Conservation (phyloP, 306 rosid genomes). For the Sphenostylis stenocarpa region DNA sequence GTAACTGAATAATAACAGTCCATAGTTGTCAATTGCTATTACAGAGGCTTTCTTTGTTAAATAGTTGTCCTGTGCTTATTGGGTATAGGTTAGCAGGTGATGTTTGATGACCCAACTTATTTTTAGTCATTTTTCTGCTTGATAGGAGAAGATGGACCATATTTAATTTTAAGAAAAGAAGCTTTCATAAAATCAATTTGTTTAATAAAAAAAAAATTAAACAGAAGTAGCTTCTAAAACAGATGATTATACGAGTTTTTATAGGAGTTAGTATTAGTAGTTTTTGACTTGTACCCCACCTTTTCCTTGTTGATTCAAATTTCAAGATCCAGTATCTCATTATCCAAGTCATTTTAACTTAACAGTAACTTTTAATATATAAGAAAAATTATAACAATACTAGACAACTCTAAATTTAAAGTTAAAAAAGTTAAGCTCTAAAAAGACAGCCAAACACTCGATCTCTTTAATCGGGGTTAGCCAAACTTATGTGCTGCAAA, state of each 20-base stretch:
- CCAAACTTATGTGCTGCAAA: not conserved
- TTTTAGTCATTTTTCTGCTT: not conserved
- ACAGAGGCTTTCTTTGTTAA: not conserved
- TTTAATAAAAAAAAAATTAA: not conserved
- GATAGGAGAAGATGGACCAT: not conserved
- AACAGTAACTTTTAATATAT: not conserved
- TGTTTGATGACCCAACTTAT: not conserved
- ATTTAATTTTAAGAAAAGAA: not conserved
- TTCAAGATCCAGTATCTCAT: not conserved
- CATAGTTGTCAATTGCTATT: not conserved
- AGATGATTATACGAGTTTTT: not conserved
- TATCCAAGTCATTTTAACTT: not conserved
- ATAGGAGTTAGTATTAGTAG: too few relatives aligned
- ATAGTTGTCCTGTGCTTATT: not conserved
- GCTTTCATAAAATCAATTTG: too few relatives aligned
- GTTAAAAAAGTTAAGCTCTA: not conserved
- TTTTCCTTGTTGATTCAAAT: not conserved
- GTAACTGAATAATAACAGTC: too few relatives aligned
- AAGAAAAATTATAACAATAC: not conserved
- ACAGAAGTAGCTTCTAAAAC: not conserved
- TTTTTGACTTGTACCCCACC: not conserved
- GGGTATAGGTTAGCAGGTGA: not conserved
- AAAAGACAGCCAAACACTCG: not conserved
- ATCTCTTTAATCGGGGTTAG: not conserved
- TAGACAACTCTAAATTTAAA: not conserved